Percentiles rank a stretch among this genome's conserved stretches.
phyloP scores from a whole-genome alignment of 2,329 filamentous ascomycete genomes.

The Botrytis hyacinthi region DNA sequence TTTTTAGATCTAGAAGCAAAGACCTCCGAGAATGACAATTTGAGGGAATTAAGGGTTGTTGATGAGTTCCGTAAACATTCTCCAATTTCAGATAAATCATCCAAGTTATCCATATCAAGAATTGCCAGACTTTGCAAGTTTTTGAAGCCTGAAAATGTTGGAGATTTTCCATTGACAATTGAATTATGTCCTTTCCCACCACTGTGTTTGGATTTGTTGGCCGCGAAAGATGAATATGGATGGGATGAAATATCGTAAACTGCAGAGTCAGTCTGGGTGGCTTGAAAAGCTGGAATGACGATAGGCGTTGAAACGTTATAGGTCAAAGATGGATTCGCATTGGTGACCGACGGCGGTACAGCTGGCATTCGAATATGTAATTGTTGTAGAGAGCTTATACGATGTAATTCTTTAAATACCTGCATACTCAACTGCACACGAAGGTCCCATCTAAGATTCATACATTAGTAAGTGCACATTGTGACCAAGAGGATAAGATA shows the following conservation, averaged over 20 bases:
- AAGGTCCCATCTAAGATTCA: conserved; percentile 57
- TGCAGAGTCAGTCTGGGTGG: not conserved
- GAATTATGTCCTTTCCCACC: conserved; percentile 18
- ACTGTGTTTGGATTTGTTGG: conserved; percentile 23
- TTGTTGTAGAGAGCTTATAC: conserved; percentile 50
- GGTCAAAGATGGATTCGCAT: not conserved
- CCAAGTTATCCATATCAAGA: conserved; percentile 59
- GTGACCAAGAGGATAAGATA: not conserved
- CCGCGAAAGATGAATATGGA: conserved; percentile 3
- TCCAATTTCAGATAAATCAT: conserved; percentile 55
- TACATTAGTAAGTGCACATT: conserved; percentile 7
- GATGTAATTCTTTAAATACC: conserved; percentile 56
- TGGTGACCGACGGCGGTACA: conserved; percentile 41
- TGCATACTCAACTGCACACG: conserved; percentile 59
- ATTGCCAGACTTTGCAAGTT: conserved; percentile 53
- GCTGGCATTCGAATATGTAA: conserved; percentile 59
- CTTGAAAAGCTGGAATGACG: not conserved
- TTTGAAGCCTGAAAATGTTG: conserved; percentile 57
- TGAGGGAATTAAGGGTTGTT: conserved; percentile 52
- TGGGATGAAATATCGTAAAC: not conserved
- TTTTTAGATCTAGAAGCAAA: conserved; percentile 50
- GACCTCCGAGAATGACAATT: conserved; percentile 56
- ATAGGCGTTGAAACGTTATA: not conserved
- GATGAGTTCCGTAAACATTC: conserved; percentile 54
- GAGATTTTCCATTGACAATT: conserved; percentile 37